These are phyloP conservation scores for Ceratobasidium sp. DNA, from an alignment of 1,284 basidiomycete genomes.

Conservation along the genomic window DNA sequence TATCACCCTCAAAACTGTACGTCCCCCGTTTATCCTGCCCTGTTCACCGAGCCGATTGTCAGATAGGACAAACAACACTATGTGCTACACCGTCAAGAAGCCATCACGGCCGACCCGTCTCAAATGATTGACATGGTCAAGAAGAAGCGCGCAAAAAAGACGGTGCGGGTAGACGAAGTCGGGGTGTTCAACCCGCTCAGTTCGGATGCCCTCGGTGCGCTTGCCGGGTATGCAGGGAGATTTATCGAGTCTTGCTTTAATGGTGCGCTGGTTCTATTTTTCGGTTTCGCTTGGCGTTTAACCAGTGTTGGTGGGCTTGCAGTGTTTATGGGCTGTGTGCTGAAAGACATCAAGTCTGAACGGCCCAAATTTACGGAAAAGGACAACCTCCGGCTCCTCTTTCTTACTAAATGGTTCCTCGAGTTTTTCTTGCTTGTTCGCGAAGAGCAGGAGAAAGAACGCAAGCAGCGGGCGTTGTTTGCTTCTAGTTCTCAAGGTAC, in stretches of 20 bases:
- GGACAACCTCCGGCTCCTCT: constrained; percentile 84
- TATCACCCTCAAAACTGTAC: constrained; percentile 68
- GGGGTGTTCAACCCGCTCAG: constrained; percentile 74
- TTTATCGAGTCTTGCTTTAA: constrained; percentile 88
- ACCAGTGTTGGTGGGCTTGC: constrained; percentile 31
- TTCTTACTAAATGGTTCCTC: constrained; percentile 85
- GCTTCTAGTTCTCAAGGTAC: constrained; percentile 54
- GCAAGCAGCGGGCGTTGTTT: constrained; percentile 35
- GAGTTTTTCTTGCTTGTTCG: constrained; percentile 78
- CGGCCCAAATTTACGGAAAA: constrained; percentile 87
- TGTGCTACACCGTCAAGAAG: constrained; percentile 84
- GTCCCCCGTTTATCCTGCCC: background rate
- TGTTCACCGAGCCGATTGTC: background rate
- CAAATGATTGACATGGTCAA: constrained; percentile 81
- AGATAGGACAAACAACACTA: constrained; percentile 54
- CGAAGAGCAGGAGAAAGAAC: constrained; percentile 39
- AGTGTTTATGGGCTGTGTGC: constrained; percentile 84
- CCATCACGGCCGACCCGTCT: constrained; percentile 75
- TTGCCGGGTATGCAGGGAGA: constrained; percentile 71
- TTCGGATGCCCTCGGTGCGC: constrained; percentile 68
- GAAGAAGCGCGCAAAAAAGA: constrained; percentile 65
- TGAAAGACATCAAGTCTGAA: constrained; percentile 92
- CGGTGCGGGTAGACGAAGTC: constrained; percentile 68
- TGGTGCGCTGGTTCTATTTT: constrained; percentile 59
- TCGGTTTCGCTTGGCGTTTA: background rate